Evolutionary conservation across 2,329 filamentous ascomycete species (phyloP).

Genomic region (Fusarium albosuccineum): DNA sequence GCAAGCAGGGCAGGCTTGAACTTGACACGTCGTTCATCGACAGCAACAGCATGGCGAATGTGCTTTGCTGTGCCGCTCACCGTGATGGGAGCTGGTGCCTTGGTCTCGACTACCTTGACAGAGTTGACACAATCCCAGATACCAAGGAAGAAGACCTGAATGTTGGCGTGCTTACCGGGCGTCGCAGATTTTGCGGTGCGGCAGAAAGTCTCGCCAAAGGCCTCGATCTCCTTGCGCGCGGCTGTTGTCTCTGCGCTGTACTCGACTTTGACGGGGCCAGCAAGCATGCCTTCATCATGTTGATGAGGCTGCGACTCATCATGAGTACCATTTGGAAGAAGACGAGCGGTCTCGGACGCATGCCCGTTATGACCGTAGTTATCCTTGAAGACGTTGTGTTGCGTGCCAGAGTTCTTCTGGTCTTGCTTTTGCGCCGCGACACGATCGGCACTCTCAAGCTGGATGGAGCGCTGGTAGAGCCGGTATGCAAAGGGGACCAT

Average conservation of each 20-base stretch:
- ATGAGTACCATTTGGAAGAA: no score
- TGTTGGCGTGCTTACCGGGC: slow-evolving; percentile 46
- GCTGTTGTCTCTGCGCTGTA: slow-evolving; percentile 40
- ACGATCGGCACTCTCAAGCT: slow-evolving; percentile 48
- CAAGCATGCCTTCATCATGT: slow-evolving; percentile 37
- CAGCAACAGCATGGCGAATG: slow-evolving; percentile 65
- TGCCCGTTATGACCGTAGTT: no score
- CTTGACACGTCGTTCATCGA: slow-evolving; percentile 67
- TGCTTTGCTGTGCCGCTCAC: slow-evolving; percentile 57
- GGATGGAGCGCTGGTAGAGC: slow-evolving; percentile 57
- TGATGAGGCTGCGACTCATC: slow-evolving; percentile 1
- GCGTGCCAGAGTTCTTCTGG: neutral
- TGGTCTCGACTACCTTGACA: slow-evolving; percentile 58
- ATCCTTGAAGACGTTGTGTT: neutral
- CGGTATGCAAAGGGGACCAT: slow-evolving; percentile 65
- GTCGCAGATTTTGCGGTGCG: slow-evolving; percentile 46
- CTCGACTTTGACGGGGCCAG: slow-evolving; percentile 33
- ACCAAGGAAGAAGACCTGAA: slow-evolving; percentile 66
- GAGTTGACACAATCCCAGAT: slow-evolving; percentile 68
- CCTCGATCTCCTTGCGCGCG: slow-evolving; percentile 54
- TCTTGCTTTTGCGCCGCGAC: neutral
- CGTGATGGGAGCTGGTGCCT: slow-evolving; percentile 53
- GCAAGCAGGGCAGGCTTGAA: slow-evolving; percentile 65
- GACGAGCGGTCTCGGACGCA: no score
- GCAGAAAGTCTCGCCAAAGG: slow-evolving; percentile 64